phyloP scores from a whole-genome alignment of 164 flowering plant species.

The Annona cherimola region DNA sequence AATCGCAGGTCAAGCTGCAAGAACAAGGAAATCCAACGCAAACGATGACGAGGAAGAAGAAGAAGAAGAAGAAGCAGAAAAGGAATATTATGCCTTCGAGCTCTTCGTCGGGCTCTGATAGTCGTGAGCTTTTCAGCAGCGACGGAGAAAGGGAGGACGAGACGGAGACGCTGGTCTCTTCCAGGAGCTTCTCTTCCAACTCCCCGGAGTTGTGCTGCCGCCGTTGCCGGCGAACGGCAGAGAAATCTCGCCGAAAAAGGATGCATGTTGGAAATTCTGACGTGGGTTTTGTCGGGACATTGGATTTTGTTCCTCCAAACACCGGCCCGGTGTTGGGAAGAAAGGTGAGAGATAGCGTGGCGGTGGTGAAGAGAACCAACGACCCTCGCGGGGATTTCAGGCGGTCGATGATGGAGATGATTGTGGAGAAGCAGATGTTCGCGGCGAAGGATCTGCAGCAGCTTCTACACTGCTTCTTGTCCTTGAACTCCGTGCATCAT shows the following conservation, averaged over 20 bases:
- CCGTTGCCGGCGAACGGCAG: not conserved
- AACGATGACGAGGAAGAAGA: constrained; percentile 12
- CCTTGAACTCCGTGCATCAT: constrained; percentile 53
- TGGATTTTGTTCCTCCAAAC: not conserved
- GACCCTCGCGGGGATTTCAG: constrained; percentile 69
- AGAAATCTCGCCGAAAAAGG: constrained; percentile 19
- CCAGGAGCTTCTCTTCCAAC: constrained; percentile 44
- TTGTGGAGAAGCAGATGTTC: constrained; percentile 61
- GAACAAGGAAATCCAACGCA: not conserved
- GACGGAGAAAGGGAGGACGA: constrained; percentile 41
- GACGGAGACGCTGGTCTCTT: constrained; percentile 45
- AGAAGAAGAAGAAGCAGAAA: not conserved
- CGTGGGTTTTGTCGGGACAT: constrained; percentile 6
- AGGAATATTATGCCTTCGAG: not conserved
- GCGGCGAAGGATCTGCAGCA: constrained; percentile 48
- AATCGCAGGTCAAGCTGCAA: constrained; percentile 1
- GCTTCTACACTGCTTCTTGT: constrained; percentile 62
- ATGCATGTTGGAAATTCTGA: constrained; percentile 14
- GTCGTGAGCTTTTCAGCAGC: constrained; percentile 45
- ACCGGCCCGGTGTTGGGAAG: not conserved
- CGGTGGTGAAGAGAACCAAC: constrained; percentile 63
- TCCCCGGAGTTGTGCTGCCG: constrained; percentile 24
- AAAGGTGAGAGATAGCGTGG: constrained; percentile 49
- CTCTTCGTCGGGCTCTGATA: constrained; percentile 14
- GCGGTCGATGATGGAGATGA: constrained; percentile 86